Evolutionary conservation across 768 basidiomycete genomes (phyloP), one percentile per base, ranked within the genome.

Genomic region (Russula olivacea): DNA sequence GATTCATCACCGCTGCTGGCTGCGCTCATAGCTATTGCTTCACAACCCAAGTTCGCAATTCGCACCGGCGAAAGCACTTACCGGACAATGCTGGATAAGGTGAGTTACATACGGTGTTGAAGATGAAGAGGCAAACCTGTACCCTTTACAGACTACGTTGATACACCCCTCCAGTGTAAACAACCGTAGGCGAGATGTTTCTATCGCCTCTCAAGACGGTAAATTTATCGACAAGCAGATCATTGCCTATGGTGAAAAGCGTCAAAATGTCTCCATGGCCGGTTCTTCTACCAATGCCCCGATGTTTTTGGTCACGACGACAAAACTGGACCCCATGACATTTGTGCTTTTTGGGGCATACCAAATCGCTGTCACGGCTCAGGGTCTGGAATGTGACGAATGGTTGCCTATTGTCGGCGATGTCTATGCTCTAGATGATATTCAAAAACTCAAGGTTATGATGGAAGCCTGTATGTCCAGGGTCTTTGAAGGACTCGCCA

Each of bases 271-370:
- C 41, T 82, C 83, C 23, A 71, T 72, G 66, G 73, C 71, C 14
- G 76, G 76, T 11, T 74, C 79, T 28, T 72, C 75, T 21, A 66
- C 72, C 17, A 72, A 66, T 32, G 69, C 67, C 41, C 68, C 86
- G 4, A 83, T 86, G 69, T 92, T 83, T 55, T 78, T 96, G 23
- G 81, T 93, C 54, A 85, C 81, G 38, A 93, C 92, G 14, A 94
- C 92, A 0, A 85, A 86, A 50, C 76, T 98, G 28, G 93, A 96
- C 71, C 89, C 90, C 10, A 79, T 98, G 79, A 87, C 87, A 5
- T 96, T 94, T 72, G 80, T 96, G 73, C 79, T 98, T 12, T 96
- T 98, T 69, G 95, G 94, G 7, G 93, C 93, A 0, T 85, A 91
- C 72, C 81, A 86, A 55, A 80, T 94, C 34, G 75, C 83, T 63